phyloP scores from a whole-genome alignment of 352 stramenopile genomes.

The Blastocystis sp. region DNA sequence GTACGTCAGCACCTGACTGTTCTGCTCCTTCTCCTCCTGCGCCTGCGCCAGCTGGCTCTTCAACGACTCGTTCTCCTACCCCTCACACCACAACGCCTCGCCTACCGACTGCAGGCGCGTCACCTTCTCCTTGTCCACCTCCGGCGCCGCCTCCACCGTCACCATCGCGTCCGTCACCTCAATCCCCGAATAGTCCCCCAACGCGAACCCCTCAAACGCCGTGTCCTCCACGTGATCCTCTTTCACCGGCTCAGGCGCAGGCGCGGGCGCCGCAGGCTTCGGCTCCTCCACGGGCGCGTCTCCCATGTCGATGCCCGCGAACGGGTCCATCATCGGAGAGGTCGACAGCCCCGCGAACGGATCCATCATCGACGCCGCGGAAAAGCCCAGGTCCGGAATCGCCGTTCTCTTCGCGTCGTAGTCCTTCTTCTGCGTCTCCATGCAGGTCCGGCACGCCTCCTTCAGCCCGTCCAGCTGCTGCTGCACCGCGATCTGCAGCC shows the following conservation, averaged over 20 bases:
- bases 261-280: background rate
- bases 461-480: constrained; percentile 30
- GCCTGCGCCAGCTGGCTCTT: background rate
- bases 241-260: background rate
- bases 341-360: constrained; percentile 16
- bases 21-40: constrained; percentile 69
- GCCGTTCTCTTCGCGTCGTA: background rate
- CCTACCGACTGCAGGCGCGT: constrained; percentile 29
- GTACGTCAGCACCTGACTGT: constrained; percentile 37
- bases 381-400: constrained; percentile 6
- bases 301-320: background rate
- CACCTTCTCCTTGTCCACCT: background rate
- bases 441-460: constrained; percentile 2
- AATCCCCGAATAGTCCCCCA: background rate
- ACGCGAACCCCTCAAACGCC: background rate
- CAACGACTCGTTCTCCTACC: constrained; percentile 55
- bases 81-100: background rate
- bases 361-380: constrained; percentile 10
- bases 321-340: background rate
- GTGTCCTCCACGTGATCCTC: constrained; percentile 1
- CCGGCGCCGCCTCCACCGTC: background rate
- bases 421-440: constrained; percentile 62
- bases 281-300: too few relatives aligned
- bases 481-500: constrained; percentile 34
- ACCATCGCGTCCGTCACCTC: background rate